A percentile compares a stretch with the other conserved stretches of the same genome.
Evolutionary conservation across 164 flowering plant species (phyloP).

Genomic region (Annona squamosa): DNA sequence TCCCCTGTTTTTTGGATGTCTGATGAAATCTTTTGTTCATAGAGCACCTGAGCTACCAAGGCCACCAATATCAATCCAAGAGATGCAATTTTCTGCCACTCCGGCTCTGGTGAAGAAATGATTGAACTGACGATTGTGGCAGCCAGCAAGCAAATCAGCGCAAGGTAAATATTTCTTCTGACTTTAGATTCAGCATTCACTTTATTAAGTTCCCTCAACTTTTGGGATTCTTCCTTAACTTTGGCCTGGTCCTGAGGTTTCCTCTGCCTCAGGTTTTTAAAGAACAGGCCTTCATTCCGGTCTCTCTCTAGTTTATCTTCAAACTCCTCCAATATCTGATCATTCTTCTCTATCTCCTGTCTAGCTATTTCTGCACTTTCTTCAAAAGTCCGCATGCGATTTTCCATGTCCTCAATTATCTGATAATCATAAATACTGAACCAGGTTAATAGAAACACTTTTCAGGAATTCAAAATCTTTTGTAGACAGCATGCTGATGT

Average conservation of each 20-base stretch:
- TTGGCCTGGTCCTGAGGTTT: constrained; percentile 34
- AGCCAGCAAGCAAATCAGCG: constrained; percentile 40
- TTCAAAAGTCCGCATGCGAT: constrained; percentile 64
- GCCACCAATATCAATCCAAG: constrained; percentile 58
- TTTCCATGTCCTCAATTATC: constrained; percentile 74
- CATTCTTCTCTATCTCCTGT: constrained; percentile 51
- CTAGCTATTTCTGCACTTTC: constrained; percentile 51
- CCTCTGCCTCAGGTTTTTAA: constrained; percentile 48
- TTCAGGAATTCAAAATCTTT: neutral
- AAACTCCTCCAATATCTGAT: constrained; percentile 47
- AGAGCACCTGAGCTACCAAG: constrained; percentile 50
- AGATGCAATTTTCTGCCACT: constrained; percentile 53
- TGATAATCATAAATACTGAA: constrained; percentile 32
- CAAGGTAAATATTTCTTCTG: constrained; percentile 68
- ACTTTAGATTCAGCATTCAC: constrained; percentile 46
- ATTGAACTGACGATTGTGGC: constrained; percentile 40
- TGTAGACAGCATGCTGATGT: neutral
- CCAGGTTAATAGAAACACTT: constrained; percentile 6
- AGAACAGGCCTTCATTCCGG: constrained; percentile 75
- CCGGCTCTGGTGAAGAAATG: constrained; percentile 33
- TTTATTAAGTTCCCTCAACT: constrained; percentile 39
- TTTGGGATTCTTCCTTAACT: constrained; percentile 52
- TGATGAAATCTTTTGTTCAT: constrained; percentile 57
- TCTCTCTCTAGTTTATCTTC: constrained; percentile 57
- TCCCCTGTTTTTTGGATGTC: constrained; percentile 28